Percentiles rank a stretch among this genome's conserved stretches.
Conservation (phyloP, 192 early-diverging fungal species). For the Podila verticillata region DNA sequence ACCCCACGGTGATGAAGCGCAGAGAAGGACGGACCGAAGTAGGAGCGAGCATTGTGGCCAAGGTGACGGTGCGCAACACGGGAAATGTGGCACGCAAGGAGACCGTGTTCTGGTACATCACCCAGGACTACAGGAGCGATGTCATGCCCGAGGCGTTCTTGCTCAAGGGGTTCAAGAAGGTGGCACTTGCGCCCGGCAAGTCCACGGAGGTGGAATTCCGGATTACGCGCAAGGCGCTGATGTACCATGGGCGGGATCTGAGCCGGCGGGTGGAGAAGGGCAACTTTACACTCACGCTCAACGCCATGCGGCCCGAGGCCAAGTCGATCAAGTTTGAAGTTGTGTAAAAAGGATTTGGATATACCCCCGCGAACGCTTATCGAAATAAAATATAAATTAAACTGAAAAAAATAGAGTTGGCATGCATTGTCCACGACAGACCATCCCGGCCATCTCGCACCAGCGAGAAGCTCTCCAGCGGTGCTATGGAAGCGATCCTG, state of each 20-base stretch:
- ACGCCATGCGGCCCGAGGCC: conserved; percentile 43
- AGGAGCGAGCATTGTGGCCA: conserved; percentile 34
- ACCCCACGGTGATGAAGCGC: background rate
- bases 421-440: no score
- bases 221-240: conserved; percentile 47
- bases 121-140: conserved; percentile 60
- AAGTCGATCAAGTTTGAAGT: conserved; percentile 37
- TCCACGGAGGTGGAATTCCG: conserved; percentile 51
- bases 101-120: conserved; percentile 64
- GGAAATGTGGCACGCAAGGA: conserved; percentile 60
- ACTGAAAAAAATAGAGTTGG: no score
- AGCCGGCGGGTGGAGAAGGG: conserved; percentile 21
- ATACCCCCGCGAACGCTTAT: no score
- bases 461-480: no score
- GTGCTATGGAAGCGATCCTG: no score
- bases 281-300: conserved; percentile 48
- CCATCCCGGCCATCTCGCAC: no score
- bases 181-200: conserved; percentile 53
- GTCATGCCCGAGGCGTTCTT: conserved; percentile 63
- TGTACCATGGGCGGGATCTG: conserved; percentile 25
- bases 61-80: conserved; percentile 55
- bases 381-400: no score
- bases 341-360: background rate
- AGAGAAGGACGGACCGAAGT: background rate
- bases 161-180: conserved; percentile 64